Base-by-base conservation (phyloP, 805 yeast species). In the Starmerella stellata region DNA sequence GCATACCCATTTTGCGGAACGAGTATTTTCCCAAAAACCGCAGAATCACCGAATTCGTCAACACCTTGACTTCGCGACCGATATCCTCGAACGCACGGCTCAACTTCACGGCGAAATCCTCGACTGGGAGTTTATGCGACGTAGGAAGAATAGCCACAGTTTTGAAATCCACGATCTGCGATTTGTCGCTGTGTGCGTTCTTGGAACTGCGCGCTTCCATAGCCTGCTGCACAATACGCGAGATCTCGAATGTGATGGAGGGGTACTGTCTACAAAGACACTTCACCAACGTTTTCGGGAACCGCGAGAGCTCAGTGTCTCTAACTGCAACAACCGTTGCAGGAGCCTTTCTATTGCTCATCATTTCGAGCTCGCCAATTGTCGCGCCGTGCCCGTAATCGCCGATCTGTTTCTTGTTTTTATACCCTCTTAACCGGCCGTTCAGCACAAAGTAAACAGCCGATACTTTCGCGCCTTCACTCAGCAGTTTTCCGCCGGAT, bases 321-420 rank as follows among this genome's bases (percentile, higher is more conserved):
- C 98, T 65, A 0, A 87, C 79, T 0, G 96, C 46, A 78, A 68
- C 0, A 85, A 74, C 35, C 66, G 66, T 3, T 72, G 67, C 53
- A 92, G 68, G 40, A 74, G 67, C 9, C 77, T 68, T 11, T 82
- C 82, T 0, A 93, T 48, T 52, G n/a, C 49, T 82, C 44, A 87
- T 64, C 3, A 87, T 95, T 56, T 87, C 98, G 7, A 90, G 77
- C 57, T 87, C 96, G 3, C 96, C 98, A 43, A 90, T 69, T 30
- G 93, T 78, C 49, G 82, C 92, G 5, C 95, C 95, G 55, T 83
- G 93, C 2, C 95, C 94, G 51, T 73, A 75, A 53, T 87, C 98
- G 2, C 78, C 79, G 14, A 75, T 48, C 1, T 73, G 51, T 14
- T 46, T 45, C n/a, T 40, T 32, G 7, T 44, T 42, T 15, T 42